Percentiles rank a stretch among this genome's conserved stretches.
phyloP scores from a whole-genome alignment of 805 yeast species.

The Candida xiaguanensis region DNA sequence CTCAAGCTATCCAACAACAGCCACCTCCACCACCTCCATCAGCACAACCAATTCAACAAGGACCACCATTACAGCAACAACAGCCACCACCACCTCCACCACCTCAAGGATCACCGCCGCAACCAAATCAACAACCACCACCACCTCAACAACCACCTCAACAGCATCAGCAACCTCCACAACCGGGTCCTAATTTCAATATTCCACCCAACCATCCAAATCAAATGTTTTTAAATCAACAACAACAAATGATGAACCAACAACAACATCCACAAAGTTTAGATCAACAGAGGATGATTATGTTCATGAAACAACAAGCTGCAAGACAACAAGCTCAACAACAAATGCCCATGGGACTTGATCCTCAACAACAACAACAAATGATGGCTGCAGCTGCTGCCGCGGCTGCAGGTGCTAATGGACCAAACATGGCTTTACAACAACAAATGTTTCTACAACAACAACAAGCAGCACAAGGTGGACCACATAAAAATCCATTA shows the following conservation, averaged over 20 bases:
- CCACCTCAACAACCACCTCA: constrained; percentile 2
- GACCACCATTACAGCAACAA: constrained; percentile 6
- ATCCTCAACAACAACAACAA: constrained; percentile 17
- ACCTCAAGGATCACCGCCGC: constrained; percentile 8
- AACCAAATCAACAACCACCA: not conserved
- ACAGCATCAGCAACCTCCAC: constrained; percentile 3
- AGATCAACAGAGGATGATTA: constrained; percentile 10
- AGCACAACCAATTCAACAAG: constrained; percentile 11
- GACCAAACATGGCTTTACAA: constrained; percentile 16
- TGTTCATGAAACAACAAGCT: constrained; percentile 9
- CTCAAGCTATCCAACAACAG: constrained; percentile 19
- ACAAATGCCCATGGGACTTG: constrained; percentile 8
- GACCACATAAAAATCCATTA: constrained; percentile 21
- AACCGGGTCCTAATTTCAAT: not conserved
- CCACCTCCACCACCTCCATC: constrained; percentile 20
- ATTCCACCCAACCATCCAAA: constrained; percentile 1
- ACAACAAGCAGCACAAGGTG: constrained; percentile 12
- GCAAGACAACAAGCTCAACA: constrained; percentile 8
- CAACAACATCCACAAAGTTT: constrained; percentile 6
- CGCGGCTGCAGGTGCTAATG: constrained; percentile 7
- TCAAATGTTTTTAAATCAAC: constrained; percentile 8
- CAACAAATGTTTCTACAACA: constrained; percentile 30
- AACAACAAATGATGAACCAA: constrained; percentile 6
- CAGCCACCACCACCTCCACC: constrained; percentile 8
- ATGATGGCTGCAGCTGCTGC: constrained; percentile 12